Percentiles rank a stretch among this genome's conserved stretches.
These are phyloP conservation scores for Neurospora sp. DNA, from an alignment of 495 filamentous ascomycete genomes.

Conservation along the genomic window DNA sequence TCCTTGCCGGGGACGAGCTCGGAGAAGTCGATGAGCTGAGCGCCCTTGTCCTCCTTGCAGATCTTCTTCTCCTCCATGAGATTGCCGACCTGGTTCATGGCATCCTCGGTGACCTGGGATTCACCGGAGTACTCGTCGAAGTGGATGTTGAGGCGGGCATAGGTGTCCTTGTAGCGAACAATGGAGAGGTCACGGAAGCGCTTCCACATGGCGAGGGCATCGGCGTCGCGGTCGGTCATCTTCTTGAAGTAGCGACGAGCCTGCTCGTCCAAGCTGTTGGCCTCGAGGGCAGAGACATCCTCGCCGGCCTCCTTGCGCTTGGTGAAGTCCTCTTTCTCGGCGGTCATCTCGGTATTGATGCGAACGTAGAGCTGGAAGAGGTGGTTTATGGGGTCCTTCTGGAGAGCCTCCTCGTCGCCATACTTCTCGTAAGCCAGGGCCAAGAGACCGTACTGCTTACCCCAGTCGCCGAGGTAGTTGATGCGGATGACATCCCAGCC, in stretches of 20 bases:
- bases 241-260: constrained; percentile 76
- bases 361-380: constrained; percentile 55
- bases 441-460: constrained; percentile 55
- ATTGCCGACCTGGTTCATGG: constrained; percentile 59
- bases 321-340: constrained; percentile 44
- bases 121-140: constrained; percentile 94
- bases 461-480: constrained; percentile 62
- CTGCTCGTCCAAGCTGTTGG: constrained; percentile 49
- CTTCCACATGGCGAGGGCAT: constrained; percentile 71
- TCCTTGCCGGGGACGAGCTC: constrained; percentile 55
- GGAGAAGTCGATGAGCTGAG: constrained; percentile 77
- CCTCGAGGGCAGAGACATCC: constrained; percentile 36
- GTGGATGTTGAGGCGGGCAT: constrained; percentile 57
- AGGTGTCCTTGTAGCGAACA: constrained; percentile 56
- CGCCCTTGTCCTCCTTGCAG: constrained; percentile 75
- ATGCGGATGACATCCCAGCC: constrained; percentile 54
- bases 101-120: constrained; percentile 76
- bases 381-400: constrained; percentile 51
- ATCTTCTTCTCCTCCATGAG: constrained; percentile 62
- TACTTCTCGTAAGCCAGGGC: constrained; percentile 49
- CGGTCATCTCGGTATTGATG: constrained; percentile 47
- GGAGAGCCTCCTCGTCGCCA: constrained; percentile 46
- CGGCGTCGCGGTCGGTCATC: constrained; percentile 74
- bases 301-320: constrained; percentile 39
- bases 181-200: constrained; percentile 88